These are phyloP conservation scores for Saturnispora sekii DNA, from an alignment of 805 yeast genomes.

Conservation along the genomic window DNA sequence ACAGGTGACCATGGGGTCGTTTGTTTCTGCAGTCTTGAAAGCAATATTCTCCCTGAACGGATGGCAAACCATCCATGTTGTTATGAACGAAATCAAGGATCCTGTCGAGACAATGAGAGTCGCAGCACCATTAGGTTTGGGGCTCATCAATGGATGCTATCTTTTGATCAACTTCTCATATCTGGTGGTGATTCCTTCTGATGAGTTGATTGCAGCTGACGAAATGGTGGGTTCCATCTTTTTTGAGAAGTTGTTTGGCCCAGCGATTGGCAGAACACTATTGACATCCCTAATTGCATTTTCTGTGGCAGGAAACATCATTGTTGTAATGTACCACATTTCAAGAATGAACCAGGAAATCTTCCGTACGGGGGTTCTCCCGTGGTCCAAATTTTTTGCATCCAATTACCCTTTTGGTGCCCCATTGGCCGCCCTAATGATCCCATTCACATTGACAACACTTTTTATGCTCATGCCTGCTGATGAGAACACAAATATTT, in stretches of 20 bases:
- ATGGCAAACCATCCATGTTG: slow-evolving; percentile 47
- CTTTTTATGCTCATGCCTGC: slow-evolving; percentile 34
- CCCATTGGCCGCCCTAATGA: slow-evolving; percentile 36
- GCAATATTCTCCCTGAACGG: slow-evolving; percentile 44
- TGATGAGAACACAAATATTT: slow-evolving; percentile 33
- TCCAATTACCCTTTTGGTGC: slow-evolving; percentile 48
- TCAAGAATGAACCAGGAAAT: slow-evolving; percentile 49
- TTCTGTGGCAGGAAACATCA: slow-evolving; percentile 47
- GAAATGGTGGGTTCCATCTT: slow-evolving; percentile 43
- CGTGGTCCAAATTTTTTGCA: slow-evolving; percentile 40
- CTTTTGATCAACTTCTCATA: slow-evolving; percentile 41
- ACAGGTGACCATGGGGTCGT: slow-evolving; percentile 30
- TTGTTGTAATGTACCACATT: slow-evolving; percentile 43
- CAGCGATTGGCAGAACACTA: slow-evolving; percentile 36
- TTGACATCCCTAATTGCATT: slow-evolving; percentile 41
- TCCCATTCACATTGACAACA: slow-evolving; percentile 35
- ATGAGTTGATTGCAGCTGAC: slow-evolving; percentile 36
- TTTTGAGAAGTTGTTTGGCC: slow-evolving; percentile 43
- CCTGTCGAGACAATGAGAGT: slow-evolving; percentile 40
- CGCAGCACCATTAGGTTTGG: slow-evolving; percentile 44
- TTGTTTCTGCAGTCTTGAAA: slow-evolving; percentile 42
- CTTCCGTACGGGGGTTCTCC: slow-evolving; percentile 46
- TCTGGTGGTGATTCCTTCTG: slow-evolving; percentile 39
- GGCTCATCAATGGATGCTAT: slow-evolving; percentile 35
- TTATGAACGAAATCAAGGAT: slow-evolving; percentile 44